Evolutionary conservation across 2,329 filamentous ascomycete genomes (phyloP).

Genomic region (Colletotrichum gloeosporioides): DNA sequence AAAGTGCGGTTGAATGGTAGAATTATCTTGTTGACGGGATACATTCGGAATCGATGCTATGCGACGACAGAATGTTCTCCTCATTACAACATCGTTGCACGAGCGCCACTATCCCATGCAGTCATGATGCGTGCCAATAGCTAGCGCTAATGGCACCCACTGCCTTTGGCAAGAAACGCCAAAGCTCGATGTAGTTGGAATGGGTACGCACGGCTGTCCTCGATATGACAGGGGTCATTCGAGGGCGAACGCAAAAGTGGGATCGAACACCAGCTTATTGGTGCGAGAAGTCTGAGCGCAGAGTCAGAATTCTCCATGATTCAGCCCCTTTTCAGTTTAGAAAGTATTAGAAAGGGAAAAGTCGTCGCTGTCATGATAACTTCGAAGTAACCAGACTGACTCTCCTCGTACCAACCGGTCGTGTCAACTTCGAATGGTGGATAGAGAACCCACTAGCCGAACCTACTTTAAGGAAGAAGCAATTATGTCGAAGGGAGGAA

Average conservation of each 20-base stretch:
- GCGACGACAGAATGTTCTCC: neutral
- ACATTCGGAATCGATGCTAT: neutral
- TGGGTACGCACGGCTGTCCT: neutral
- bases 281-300: neutral
- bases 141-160: neutral
- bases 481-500: neutral
- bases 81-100: neutral
- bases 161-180: no score
- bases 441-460: neutral
- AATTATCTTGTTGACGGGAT: neutral
- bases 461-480: neutral
- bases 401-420: neutral
- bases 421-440: neutral
- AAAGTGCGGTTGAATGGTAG: neutral
- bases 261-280: neutral
- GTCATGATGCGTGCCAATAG: neutral
- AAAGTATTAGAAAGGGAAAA: neutral
- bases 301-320: neutral
- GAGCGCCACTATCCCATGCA: neutral
- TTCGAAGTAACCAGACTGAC: neutral
- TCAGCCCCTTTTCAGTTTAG: neutral
- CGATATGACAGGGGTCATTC: neutral
- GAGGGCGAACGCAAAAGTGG: neutral
- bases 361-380: neutral
- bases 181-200: neutral